Conservation (phyloP, 164 flowering plant species). For the Platanus orientalis region DNA sequence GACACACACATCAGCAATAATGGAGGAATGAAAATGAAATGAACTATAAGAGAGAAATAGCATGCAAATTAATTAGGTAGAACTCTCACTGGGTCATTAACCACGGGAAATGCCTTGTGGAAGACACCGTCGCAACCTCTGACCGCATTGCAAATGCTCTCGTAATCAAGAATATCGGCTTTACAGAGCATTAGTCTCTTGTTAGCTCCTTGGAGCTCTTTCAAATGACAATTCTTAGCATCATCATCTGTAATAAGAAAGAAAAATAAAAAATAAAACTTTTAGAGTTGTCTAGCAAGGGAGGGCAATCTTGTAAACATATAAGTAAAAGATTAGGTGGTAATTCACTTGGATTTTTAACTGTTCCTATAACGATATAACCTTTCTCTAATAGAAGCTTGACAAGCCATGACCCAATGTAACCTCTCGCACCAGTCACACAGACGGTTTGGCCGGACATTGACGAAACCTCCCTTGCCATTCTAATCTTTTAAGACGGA, state of each 20-base stretch:
- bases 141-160: slow-evolving; percentile 32
- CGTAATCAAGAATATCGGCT: slow-evolving; percentile 44
- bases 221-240: slow-evolving; percentile 46
- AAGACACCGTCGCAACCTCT: slow-evolving; percentile 46
- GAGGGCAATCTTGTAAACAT: too few species aligned
- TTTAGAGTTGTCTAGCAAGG: neutral
- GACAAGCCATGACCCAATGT: neutral
- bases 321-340: neutral
- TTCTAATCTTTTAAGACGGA: too few species aligned
- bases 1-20: neutral
- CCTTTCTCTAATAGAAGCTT: neutral
- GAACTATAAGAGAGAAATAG: neutral
- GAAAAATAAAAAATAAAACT: neutral
- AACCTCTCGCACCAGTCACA: neutral
- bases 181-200: slow-evolving; percentile 35
- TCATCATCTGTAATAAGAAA: slow-evolving; percentile 34
- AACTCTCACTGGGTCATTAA: slow-evolving; percentile 42
- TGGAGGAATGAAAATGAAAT: too few species aligned
- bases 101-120: slow-evolving; percentile 48
- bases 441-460: neutral
- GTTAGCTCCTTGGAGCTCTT: slow-evolving; percentile 39
- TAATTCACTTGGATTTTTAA: neutral
- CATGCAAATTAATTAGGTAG: neutral
- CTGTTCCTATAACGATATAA: too few species aligned
- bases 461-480: neutral